phyloP scores from a whole-genome alignment of 164 flowering plant genomes.

The Berberis vulgaris region DNA sequence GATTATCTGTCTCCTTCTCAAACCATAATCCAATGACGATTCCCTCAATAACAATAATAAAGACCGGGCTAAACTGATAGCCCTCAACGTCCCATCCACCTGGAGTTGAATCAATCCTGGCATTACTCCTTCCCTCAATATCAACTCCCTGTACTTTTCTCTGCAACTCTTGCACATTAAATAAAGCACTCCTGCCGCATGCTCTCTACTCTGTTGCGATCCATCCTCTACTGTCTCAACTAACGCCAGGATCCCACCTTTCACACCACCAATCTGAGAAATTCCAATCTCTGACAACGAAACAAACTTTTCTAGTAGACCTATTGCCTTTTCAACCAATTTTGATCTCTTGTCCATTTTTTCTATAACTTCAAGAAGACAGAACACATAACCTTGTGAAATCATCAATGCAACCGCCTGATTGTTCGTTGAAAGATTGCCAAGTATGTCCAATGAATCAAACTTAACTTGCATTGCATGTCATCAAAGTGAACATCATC shows the following conservation, averaged over 20 bases:
- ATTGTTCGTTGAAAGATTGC: slow-evolving; percentile 45
- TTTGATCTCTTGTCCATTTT: background rate
- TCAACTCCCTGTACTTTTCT: slow-evolving; percentile 35
- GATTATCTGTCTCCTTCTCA: too few relatives aligned
- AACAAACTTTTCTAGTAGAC: slow-evolving; percentile 33
- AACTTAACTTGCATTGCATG: slow-evolving; percentile 30
- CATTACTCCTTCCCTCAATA: too few relatives aligned
- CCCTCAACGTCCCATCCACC: too few relatives aligned
- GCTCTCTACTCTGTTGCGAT: slow-evolving; percentile 38
- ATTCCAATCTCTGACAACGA: slow-evolving; percentile 28
- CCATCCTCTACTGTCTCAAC: slow-evolving; percentile 65
- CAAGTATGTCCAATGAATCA: slow-evolving; percentile 45
- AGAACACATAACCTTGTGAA: slow-evolving; percentile 3
- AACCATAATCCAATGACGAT: too few relatives aligned
- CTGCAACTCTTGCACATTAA: slow-evolving; percentile 35
- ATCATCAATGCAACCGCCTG: slow-evolving; percentile 21
- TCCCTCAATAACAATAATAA: too few relatives aligned
- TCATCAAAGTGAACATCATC: too few relatives aligned
- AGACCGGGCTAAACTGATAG: too few relatives aligned
- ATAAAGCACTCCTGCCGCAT: slow-evolving; percentile 38
- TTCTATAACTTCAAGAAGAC: background rate
- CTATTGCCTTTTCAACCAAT: slow-evolving; percentile 31
- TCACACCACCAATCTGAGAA: slow-evolving; percentile 13
- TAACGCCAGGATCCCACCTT: slow-evolving; percentile 30
- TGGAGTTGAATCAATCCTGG: too few relatives aligned